phyloP scores from a whole-genome alignment of 768 basidiomycete genomes.

The Gloeopeniophorella convolvens region DNA sequence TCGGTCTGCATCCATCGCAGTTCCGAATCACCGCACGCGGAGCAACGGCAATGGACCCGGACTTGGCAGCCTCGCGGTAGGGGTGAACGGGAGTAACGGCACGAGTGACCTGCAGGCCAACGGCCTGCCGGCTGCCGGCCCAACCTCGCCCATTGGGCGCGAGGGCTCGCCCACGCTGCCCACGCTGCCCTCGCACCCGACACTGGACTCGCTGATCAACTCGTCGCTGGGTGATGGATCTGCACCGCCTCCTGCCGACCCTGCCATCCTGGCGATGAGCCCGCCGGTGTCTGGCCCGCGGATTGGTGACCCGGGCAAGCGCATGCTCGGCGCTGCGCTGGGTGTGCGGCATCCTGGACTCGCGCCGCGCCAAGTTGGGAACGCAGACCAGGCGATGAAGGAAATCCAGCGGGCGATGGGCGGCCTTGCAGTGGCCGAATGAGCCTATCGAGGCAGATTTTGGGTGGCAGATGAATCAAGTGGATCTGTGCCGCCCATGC shows the following conservation, averaged over 20 bases:
- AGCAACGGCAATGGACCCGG: constrained; percentile 30
- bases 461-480: not conserved
- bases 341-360: constrained; percentile 77
- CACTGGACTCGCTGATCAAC: constrained; percentile 77
- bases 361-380: constrained; percentile 43
- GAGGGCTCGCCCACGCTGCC: constrained; percentile 76
- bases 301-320: constrained; percentile 83
- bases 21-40: constrained; percentile 43
- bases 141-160: constrained; percentile 25
- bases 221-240: constrained; percentile 59
- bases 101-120: constrained; percentile 2
- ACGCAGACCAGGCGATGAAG: constrained; percentile 51
- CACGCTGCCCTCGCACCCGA: constrained; percentile 73
- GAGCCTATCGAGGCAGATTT: constrained; percentile 22
- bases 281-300: constrained; percentile 49
- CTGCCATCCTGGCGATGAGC: constrained; percentile 60
- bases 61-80: constrained; percentile 15
- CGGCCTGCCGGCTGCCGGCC: not conserved
- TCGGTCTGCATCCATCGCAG: constrained; percentile 35
- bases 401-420: constrained; percentile 75
- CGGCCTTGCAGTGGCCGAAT: constrained; percentile 69
- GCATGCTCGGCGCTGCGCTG: constrained; percentile 83
- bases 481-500: not conserved
- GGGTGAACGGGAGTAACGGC: constrained; percentile 27
- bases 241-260: constrained; percentile 45